Evolutionary conservation across 345 rosid genomes (phyloP), one percentile per base, ranked within the genome.

Genomic region (Arabidopsis suecica): DNA sequence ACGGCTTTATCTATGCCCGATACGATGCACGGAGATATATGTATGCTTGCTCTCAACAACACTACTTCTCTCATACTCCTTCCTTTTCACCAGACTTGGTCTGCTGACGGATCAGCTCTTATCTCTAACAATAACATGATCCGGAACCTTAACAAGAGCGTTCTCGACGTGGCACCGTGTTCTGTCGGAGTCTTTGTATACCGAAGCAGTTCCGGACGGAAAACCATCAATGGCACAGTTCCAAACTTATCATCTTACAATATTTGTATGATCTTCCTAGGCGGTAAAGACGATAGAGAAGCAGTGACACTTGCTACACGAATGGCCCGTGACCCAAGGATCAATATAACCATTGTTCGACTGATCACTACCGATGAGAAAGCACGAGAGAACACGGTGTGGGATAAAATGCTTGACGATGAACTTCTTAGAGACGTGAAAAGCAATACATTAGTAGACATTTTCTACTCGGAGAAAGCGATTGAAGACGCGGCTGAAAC

Each of bases 71-170:
- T 89, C 30, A 83, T 89, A 11, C 44, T 89, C 22, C 83, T 86
- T 44, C 96, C 93, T 4, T 86, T 88, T 57, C 93, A 88, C 37
- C 53, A 75, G 8, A 86, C 40, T 53, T 84, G 93, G 91, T 76
- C 80, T 0, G 58, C 62, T 1, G 82, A 83, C 16, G 86, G 78
- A 9, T 58, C 76, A 0, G 38, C 63, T 9, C 38, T 83, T 2
- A 73, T 72, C 57, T 71, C 86, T 1, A 87, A 86, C 9, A 75
- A 72, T 34, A 63, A 33, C 36, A 58, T 30, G 44, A 58, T 82
- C 2, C 32, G 81, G 73, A 22, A 66, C 38, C 75, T 88, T 3
- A 89, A 89, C 54, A 36, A 69, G 18, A 80, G 70, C 6, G 87
- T 88, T 44, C 86, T 88, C 0, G 78, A 83, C 22, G 58, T 54